Evolutionary conservation across 495 filamentous ascomycete species (phyloP).

Genomic region (Amniculicola lignicola): DNA sequence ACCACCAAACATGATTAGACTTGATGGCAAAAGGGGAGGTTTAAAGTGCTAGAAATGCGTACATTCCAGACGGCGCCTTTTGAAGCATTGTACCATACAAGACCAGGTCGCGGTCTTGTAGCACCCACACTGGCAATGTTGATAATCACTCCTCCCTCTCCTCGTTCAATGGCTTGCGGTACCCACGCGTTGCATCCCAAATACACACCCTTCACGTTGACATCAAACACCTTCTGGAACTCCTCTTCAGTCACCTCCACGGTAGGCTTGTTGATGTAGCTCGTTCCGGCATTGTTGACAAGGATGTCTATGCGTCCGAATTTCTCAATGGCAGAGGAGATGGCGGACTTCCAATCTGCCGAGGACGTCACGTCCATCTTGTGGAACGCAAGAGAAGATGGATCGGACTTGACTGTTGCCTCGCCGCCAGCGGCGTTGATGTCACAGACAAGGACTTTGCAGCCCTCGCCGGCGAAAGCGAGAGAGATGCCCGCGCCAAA

Average conservation of each 20-base stretch:
- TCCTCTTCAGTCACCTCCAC: conserved; percentile 63
- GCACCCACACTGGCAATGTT: conserved; percentile 66
- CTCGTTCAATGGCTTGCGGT: conserved; percentile 54
- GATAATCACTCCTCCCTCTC: conserved; percentile 59
- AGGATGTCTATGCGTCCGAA: conserved; percentile 39
- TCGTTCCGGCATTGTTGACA: conserved; percentile 65
- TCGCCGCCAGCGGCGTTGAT: conserved; percentile 31
- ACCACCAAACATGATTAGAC: background rate
- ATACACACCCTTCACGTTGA: conserved; percentile 65
- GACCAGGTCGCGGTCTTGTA: conserved; percentile 59
- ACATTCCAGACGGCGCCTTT: conserved; percentile 67
- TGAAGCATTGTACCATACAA: conserved; percentile 69
- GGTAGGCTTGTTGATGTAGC: conserved; percentile 66
- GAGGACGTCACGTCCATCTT: conserved; percentile 37
- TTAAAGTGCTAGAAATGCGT: too few relatives aligned
- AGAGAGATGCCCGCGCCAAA: conserved; percentile 37
- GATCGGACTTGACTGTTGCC: conserved; percentile 24
- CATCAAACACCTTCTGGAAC: conserved; percentile 63
- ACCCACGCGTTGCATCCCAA: conserved; percentile 52
- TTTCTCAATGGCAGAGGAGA: conserved; percentile 27
- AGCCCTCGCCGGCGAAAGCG: conserved; percentile 35
- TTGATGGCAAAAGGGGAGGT: too few relatives aligned
- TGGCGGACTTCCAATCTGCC: conserved; percentile 33
- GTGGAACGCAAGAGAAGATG: conserved; percentile 28
- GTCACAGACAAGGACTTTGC: conserved; percentile 36